A percentile compares a stretch with the other conserved stretches of the same genome.
phyloP scores from a whole-genome alignment of 257 asterid genomes.

The Nicotiana otophora region DNA sequence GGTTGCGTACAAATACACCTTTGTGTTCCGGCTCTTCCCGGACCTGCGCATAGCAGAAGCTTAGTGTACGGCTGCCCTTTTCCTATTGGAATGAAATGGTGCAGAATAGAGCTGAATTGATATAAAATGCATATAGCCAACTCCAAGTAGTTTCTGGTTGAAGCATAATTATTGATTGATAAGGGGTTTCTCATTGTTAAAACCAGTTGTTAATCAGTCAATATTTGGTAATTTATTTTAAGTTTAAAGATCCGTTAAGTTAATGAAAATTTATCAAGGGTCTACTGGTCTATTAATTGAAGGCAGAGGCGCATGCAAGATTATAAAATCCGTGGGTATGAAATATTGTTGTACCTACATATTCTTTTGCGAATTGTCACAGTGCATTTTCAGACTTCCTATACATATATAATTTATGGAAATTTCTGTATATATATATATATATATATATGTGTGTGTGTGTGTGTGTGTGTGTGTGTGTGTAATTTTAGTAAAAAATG shows the following conservation, averaged over 20 bases:
- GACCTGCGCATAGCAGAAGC: too few relatives aligned
- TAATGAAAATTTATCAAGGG: neutral
- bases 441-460: too few relatives aligned
- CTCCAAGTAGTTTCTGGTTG: neutral
- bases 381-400: neutral
- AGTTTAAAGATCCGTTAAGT: neutral
- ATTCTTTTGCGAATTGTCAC: neutral
- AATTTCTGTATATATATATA: too few relatives aligned
- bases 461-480: too few relatives aligned
- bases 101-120: neutral
- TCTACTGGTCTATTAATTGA: neutral
- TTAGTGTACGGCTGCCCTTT: too few relatives aligned
- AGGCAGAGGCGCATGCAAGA: neutral
- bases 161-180: too few relatives aligned
- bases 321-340: neutral
- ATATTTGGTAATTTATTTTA: too few relatives aligned
- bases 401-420: neutral
- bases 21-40: too few relatives aligned
- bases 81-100: neutral
- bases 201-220: too few relatives aligned
- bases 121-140: neutral
- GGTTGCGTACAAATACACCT: too few relatives aligned
- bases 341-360: neutral
- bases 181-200: too few relatives aligned
- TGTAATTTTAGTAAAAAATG: too few relatives aligned